Conservation (phyloP, 148 eudicot genomes). For the Suaeda aralocaspica region DNA sequence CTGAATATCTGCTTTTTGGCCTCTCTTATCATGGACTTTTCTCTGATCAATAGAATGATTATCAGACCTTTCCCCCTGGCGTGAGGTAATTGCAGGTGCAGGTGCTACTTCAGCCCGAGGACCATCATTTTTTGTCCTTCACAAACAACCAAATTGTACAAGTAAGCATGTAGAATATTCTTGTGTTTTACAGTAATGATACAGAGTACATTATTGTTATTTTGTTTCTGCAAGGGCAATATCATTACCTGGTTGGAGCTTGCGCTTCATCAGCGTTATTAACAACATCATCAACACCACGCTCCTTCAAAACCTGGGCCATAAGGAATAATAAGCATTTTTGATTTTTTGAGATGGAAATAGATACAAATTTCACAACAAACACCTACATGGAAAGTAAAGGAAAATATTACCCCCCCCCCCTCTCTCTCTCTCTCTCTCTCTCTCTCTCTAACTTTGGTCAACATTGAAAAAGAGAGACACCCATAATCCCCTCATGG, state of each 20-base stretch:
- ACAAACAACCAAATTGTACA: constrained; percentile 10
- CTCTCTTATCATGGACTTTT: constrained; percentile 50
- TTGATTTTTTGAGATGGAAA: constrained; percentile 6
- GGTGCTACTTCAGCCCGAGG: constrained; percentile 36
- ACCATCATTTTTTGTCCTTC: constrained; percentile 49
- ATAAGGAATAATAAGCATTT: no score
- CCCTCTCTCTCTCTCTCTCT: background rate
- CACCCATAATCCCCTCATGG: no score
- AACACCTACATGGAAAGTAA: background rate
- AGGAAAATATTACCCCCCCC: background rate
- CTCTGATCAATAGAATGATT: constrained; percentile 41
- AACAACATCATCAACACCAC: constrained; percentile 54
- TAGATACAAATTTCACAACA: background rate
- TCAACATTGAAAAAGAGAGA: no score
- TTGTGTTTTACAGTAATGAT: background rate
- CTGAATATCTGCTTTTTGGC: constrained; percentile 41
- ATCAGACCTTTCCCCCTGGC: constrained; percentile 41
- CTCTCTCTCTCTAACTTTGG: no score
- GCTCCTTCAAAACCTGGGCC: constrained; percentile 64
- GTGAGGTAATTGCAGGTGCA: constrained; percentile 31
- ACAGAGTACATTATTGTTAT: background rate
- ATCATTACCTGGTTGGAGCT: constrained; percentile 46
- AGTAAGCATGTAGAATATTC: background rate
- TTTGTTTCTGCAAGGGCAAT: background rate
- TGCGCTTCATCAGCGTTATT: constrained; percentile 39